These are phyloP conservation scores for Corylus americana DNA, from an alignment of 306 rosid species.

Conservation along the genomic window DNA sequence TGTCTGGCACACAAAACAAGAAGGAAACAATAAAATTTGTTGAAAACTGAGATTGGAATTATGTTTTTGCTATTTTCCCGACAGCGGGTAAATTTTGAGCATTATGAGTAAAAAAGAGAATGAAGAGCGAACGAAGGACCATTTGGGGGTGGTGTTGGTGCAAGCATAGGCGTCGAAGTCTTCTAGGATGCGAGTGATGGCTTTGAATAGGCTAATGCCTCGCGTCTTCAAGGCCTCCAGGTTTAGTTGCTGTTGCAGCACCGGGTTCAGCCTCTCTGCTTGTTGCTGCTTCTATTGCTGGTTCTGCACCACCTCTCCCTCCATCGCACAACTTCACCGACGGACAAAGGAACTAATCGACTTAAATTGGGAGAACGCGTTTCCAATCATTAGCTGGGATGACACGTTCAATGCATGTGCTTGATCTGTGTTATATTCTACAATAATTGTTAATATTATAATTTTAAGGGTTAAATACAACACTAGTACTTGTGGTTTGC, in stretches of 20 bases:
- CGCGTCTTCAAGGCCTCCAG: conserved; percentile 76
- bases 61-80: no score
- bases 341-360: not conserved
- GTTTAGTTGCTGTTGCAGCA: conserved; percentile 81
- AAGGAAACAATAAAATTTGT: not conserved
- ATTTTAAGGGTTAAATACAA: no score
- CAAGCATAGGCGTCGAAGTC: conserved; percentile 75
- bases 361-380: no score
- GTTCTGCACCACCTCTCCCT: conserved; percentile 33
- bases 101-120: not conserved
- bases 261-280: conserved; percentile 73
- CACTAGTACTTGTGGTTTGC: no score
- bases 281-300: conserved; percentile 32
- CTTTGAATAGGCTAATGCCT: conserved; percentile 73
- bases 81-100: not conserved
- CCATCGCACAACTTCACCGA: conserved; percentile 38
- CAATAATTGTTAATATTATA: no score
- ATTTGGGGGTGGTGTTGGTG: conserved; percentile 80
- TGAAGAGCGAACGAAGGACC: conserved; percentile 28
- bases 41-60: no score
- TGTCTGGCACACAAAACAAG: conserved; percentile 48
- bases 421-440: no score
- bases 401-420: no score
- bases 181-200: conserved; percentile 79
- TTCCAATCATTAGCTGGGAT: no score